Conservation (phyloP, 2,329 filamentous ascomycete genomes). For the Fusarium incarnatum region DNA sequence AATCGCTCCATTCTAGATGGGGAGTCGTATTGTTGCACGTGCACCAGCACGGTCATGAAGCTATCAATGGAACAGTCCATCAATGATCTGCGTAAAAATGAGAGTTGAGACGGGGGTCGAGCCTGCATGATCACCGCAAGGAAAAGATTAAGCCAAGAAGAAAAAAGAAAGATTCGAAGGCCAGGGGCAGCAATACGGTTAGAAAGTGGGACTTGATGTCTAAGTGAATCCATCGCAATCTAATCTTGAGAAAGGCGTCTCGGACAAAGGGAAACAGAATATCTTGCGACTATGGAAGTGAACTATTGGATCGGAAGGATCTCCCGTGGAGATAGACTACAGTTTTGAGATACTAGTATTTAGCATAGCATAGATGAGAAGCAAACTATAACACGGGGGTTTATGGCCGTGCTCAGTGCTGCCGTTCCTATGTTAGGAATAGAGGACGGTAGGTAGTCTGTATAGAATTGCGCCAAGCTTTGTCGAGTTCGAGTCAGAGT, state of each 20-base stretch:
- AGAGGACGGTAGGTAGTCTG: not conserved
- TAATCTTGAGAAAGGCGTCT: not conserved
- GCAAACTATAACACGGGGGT: constrained; percentile 19
- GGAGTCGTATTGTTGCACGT: constrained; percentile 20
- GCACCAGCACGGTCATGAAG: constrained; percentile 27
- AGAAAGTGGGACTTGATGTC: constrained; percentile 22
- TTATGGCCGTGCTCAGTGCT: constrained; percentile 16
- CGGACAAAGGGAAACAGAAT: not conserved
- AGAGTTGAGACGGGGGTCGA: constrained; percentile 39
- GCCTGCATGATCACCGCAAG: constrained; percentile 46
- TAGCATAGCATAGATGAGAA: constrained; percentile 9
- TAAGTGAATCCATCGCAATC: constrained; percentile 2
- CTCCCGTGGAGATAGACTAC: constrained; percentile 18
- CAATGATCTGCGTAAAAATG: constrained; percentile 38
- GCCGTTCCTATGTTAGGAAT: constrained; percentile 10
- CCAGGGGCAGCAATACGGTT: constrained; percentile 1
- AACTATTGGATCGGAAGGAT: constrained; percentile 11
- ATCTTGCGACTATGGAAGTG: not conserved
- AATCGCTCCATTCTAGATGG: constrained; percentile 8
- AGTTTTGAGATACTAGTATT: constrained; percentile 10
- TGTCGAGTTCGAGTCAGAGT: constrained; percentile 33
- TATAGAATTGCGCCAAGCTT: constrained; percentile 24
- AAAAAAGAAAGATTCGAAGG: not conserved
- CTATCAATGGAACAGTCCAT: constrained; percentile 34
- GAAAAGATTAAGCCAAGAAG: constrained; percentile 32